Base-by-base conservation (phyloP, 331 rosid genomes). In the Rosa hybrid region DNA sequence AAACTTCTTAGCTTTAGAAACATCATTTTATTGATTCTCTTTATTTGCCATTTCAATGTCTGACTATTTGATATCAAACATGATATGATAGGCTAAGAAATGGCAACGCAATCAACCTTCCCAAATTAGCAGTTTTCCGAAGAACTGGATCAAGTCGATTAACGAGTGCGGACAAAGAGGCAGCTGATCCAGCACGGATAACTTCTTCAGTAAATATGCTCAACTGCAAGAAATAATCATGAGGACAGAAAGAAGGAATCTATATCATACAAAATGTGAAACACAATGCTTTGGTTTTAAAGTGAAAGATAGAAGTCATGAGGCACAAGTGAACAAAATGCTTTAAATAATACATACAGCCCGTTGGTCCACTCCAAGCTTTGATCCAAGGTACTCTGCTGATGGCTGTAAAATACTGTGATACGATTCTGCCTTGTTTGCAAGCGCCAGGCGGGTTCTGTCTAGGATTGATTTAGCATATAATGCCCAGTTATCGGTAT, bases 161-260 rank as follows among this genome's bases (percentile, higher is more conserved):
- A 63, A 96, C 90, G 67, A 96, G 98, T 77, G 93, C 68, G 76
- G 99, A 96, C 84, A 96, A 85, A 63, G 98, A 88, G 80, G 99
- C 96, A 71, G 99, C 99, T 81, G 99, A 91, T 78, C 99, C 99
- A 77, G 98, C 91, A 79, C 99, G 98, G 70, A 96, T 93, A 78
- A 96, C 86, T 90, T 96, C 99, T 89, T 96, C 99, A 27, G 98
- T 96, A 85, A 96, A 96, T 91, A 96, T 93, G 81, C 88, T 90
- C 78, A 93, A 93, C 99, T 96, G 89, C 77, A 85, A 84, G 81
- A 86, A 68, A 81, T 63, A 59, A 83, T 71, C 48, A 86, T 85
- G 84, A 84, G 80, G 67, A 87, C 80, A 77, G 82, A 72, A 45
- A 45, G 12, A 45, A 45, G 49, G 11, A 45, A 45, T 45, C 49